A percentile compares a stretch with the other conserved stretches of the same genome.
Evolutionary conservation across 345 rosid species (phyloP).

Genomic region (Lepidium africanum): DNA sequence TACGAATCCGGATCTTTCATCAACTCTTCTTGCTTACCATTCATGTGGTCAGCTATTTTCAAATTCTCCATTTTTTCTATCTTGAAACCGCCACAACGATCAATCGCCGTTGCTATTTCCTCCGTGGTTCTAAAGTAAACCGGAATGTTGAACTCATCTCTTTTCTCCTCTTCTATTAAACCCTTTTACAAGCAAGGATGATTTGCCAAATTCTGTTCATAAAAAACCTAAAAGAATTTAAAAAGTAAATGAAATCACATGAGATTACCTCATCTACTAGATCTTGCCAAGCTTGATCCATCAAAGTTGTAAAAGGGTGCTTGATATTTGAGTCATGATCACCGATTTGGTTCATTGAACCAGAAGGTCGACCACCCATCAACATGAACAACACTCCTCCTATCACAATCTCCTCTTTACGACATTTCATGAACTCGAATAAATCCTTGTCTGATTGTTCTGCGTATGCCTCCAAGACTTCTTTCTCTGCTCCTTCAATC

Average conservation of each 20-base stretch:
- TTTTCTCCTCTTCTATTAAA: constrained; percentile 40
- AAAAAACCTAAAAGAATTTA: not conserved
- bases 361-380: constrained; percentile 45
- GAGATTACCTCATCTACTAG: constrained; percentile 38
- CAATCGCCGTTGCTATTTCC: constrained; percentile 37
- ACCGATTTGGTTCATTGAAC: constrained; percentile 28
- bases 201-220: not conserved
- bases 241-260: not conserved
- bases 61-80: constrained; percentile 33
- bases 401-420: constrained; percentile 40
- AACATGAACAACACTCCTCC: constrained; percentile 49
- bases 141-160: constrained; percentile 50
- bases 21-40: constrained; percentile 37
- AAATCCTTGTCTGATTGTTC: constrained; percentile 44
- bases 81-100: constrained; percentile 42
- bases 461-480: constrained; percentile 41
- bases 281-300: constrained; percentile 58
- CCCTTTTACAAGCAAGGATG: constrained; percentile 20
- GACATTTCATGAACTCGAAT: constrained; percentile 38
- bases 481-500: constrained; percentile 42
- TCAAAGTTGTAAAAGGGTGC: constrained; percentile 37
- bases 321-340: constrained; percentile 36
- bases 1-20: constrained; percentile 35
- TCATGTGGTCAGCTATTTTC: constrained; percentile 33
- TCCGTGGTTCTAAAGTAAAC: constrained; percentile 44